Conservation (phyloP, 352 stramenopile species). For the Globisporangium recalcitrans region DNA sequence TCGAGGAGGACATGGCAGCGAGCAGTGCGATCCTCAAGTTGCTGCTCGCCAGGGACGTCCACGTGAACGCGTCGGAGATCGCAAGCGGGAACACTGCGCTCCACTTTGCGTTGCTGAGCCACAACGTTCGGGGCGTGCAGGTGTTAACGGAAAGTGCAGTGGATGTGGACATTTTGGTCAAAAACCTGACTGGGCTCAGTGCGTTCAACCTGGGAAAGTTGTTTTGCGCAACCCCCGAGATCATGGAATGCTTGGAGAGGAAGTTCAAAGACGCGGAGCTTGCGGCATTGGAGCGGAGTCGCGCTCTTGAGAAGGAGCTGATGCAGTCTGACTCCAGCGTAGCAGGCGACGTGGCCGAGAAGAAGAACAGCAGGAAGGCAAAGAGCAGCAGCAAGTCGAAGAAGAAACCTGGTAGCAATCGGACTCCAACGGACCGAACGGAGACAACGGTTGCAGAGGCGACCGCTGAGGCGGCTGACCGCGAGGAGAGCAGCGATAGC, state of each 20-base stretch:
- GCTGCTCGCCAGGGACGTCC: conserved; percentile 36
- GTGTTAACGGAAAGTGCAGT: conserved; percentile 21
- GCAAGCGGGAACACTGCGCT: conserved; percentile 55
- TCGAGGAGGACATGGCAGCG: conserved; percentile 32
- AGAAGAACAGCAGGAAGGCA: conserved; percentile 31
- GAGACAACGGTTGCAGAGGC: not conserved
- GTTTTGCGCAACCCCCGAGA: not conserved
- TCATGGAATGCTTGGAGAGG: conserved; percentile 24
- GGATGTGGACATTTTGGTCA: conserved; percentile 5
- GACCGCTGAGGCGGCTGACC: not conserved
- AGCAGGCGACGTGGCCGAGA: conserved; percentile 18
- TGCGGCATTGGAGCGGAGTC: conserved; percentile 8
- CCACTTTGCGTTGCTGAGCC: conserved; percentile 67
- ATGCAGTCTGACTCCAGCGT: not conserved
- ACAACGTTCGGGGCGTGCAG: conserved; percentile 42
- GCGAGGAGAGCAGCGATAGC: not conserved
- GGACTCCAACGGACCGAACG: not conserved
- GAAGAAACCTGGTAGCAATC: conserved; percentile 20
- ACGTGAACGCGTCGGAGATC: conserved; percentile 43
- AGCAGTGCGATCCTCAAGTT: conserved; percentile 46
- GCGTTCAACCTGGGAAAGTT: conserved; percentile 11
- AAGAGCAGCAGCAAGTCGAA: conserved; percentile 16
- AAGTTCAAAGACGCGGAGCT: conserved; percentile 17
- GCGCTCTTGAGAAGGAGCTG: conserved; percentile 8
- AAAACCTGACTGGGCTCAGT: conserved; percentile 20